A percentile compares a stretch with the other conserved stretches of the same genome.
Conservation (phyloP, 169 alveolate genomes). For the Babesia sp. region DNA sequence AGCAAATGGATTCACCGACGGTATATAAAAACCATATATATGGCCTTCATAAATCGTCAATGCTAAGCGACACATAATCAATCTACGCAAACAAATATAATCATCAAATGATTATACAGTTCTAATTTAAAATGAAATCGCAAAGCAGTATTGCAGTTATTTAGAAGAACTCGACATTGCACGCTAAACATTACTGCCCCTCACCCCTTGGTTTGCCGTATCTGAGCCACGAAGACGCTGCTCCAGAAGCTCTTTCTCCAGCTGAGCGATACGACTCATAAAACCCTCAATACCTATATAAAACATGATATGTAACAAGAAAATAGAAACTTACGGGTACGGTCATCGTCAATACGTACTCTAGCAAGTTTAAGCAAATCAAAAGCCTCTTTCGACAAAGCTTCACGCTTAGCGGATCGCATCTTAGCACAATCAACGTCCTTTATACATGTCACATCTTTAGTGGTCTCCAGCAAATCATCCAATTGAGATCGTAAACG, state of each 20-base stretch:
- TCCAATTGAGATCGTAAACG: constrained; percentile 38
- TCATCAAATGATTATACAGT: not conserved
- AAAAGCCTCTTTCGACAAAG: constrained; percentile 71
- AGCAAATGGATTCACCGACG: not conserved
- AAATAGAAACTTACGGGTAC: constrained; percentile 19
- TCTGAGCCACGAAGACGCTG: constrained; percentile 21
- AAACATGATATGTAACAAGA: not conserved
- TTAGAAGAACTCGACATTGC: not conserved
- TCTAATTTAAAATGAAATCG: not conserved
- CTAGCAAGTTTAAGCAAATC: constrained; percentile 71
- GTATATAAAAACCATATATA: not conserved
- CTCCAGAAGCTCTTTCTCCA: constrained; percentile 50
- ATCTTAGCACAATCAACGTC: constrained; percentile 37
- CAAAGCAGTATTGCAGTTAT: constrained; percentile 7
- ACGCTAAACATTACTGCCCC: constrained; percentile 9
- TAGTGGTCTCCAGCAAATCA: constrained; percentile 40
- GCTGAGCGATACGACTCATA: constrained; percentile 43
- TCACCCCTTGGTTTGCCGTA: constrained; percentile 30
- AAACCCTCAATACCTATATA: constrained; percentile 43
- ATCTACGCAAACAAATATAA: not conserved
- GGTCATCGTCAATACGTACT: constrained; percentile 73
- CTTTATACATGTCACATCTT: constrained; percentile 28
- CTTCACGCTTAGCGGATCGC: constrained; percentile 54
- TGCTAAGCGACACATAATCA: not conserved
- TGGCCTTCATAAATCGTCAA: not conserved